Base-by-base conservation (phyloP, 352 stramenopile species). In the Phytophthora fragariaefolia region DNA sequence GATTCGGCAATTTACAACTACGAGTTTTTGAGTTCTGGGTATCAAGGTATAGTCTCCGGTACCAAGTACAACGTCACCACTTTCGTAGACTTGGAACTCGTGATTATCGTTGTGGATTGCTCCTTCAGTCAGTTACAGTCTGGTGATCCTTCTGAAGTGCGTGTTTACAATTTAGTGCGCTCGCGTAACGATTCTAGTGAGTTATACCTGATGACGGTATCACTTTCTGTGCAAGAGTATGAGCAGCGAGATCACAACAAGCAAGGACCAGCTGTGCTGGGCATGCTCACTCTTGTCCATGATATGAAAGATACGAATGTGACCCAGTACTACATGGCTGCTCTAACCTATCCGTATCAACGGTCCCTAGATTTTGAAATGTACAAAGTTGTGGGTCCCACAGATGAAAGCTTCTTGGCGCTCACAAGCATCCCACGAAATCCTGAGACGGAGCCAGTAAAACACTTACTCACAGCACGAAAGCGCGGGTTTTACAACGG, bases 41-140 rank as follows among this genome's bases (percentile, higher is more conserved):
- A 74, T 4, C 18, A 42, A 0, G 54, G 61, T 0, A 53, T 83
- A 1, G 48, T 76, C 13, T 42, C 36, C 2, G 42, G 51, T 1
- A 75, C 68, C 17, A 58, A 71, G 18, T 82, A 87, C 55, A 77
- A 74, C 52, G 36, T 79, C 24, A 78, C 63, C 8, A 66, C 51
- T 28, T 32, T 84, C 17, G 18, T 15, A 0, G 59, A 76, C 0
- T 27, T 65, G 2, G 79, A 87, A 50, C 67, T 87, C 3, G 65
- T 87, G 24, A 13, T 74, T 0, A 61, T 65, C 0, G 56, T 85
- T 0, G 72, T 84, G 0, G 79, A 85, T 49, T 87, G 79, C 53
- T 66, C 69, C 1, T 78, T 59, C 5, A 59, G 23, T 2, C 42
- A 58, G 24, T 52, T 87, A 24, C 20, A 62, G 10, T 3, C 61